A percentile compares a stretch with the other conserved stretches of the same genome.
Conservation (phyloP, 805 yeast genomes). For the Torulaspora indica region DNA sequence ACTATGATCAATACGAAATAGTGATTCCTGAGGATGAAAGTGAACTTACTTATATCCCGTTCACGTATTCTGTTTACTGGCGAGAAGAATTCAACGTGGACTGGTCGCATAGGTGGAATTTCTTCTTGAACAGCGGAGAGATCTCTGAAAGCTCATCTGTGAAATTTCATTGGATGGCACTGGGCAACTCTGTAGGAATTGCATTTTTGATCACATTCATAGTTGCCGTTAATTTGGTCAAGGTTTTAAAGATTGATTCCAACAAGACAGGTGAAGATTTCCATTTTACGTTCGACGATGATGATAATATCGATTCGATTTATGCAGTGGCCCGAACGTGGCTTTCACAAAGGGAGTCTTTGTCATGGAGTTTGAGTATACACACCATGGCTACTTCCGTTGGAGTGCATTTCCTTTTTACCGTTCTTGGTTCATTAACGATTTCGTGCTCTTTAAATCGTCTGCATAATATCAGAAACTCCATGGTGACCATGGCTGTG, state of each 20-base stretch:
- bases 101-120: conserved; percentile 69
- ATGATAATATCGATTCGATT: conserved; percentile 27
- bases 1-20: conserved; percentile 54
- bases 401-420: conserved; percentile 69
- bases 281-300: conserved; percentile 17
- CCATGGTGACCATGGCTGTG: conserved; percentile 57
- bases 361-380: conserved; percentile 32
- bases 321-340: conserved; percentile 48
- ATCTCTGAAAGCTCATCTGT: conserved; percentile 36
- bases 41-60: conserved; percentile 52
- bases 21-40: conserved; percentile 37
- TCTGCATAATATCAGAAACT: conserved; percentile 63
- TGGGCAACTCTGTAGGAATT: conserved; percentile 65
- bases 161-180: conserved; percentile 72
- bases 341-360: conserved; percentile 41
- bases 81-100: conserved; percentile 66
- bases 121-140: conserved; percentile 57
- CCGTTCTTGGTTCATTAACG: conserved; percentile 56
- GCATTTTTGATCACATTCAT: conserved; percentile 56
- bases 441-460: conserved; percentile 55
- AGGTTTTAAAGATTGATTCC: conserved; percentile 28
- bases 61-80: conserved; percentile 85
- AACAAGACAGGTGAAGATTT: conserved; percentile 23
- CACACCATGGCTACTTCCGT: conserved; percentile 60
- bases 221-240: conserved; percentile 54